Conservation (phyloP, 2,329 filamentous ascomycete species). For the Zymoseptoria pseudotritici region DNA sequence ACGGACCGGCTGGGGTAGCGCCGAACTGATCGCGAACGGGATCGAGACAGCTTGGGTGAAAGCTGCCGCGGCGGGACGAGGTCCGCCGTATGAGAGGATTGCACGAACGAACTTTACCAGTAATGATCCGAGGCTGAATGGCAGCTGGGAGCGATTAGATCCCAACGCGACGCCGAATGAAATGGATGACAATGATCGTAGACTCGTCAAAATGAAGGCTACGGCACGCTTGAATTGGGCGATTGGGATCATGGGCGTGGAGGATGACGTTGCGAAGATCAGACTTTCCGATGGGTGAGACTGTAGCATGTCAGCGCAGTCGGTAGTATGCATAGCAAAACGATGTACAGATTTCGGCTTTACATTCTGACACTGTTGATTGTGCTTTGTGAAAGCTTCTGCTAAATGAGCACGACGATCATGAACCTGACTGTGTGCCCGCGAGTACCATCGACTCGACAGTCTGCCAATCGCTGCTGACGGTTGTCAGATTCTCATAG, state of each 20-base stretch:
- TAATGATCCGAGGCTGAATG: conserved; percentile 27
- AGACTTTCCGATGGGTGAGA: neutral
- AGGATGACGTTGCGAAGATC: conserved; percentile 55
- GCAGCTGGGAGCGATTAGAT: conserved; percentile 25
- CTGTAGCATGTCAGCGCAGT: neutral
- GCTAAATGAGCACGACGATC: neutral
- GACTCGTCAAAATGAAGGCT: conserved; percentile 54
- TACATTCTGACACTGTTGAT: neutral
- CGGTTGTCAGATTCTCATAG: conserved; percentile 78
- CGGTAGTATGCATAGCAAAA: neutral
- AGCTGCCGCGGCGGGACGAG: conserved; percentile 63
- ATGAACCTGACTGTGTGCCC: neutral
- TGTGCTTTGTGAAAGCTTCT: neutral
- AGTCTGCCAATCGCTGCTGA: conserved; percentile 49
- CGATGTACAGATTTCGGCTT: neutral
- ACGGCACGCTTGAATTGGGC: conserved; percentile 64
- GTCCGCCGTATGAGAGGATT: conserved; percentile 60
- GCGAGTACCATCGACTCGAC: conserved; percentile 18
- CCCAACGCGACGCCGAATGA: conserved; percentile 20
- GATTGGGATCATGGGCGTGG: conserved; percentile 69
- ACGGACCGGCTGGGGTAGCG: conserved; percentile 81
- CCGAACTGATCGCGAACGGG: conserved; percentile 70
- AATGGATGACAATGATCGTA: conserved; percentile 35
- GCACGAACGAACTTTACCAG: conserved; percentile 20
- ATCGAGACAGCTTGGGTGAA: conserved; percentile 81